Conservation (phyloP, 495 filamentous ascomycete species). For the Penicillium arizonense region DNA sequence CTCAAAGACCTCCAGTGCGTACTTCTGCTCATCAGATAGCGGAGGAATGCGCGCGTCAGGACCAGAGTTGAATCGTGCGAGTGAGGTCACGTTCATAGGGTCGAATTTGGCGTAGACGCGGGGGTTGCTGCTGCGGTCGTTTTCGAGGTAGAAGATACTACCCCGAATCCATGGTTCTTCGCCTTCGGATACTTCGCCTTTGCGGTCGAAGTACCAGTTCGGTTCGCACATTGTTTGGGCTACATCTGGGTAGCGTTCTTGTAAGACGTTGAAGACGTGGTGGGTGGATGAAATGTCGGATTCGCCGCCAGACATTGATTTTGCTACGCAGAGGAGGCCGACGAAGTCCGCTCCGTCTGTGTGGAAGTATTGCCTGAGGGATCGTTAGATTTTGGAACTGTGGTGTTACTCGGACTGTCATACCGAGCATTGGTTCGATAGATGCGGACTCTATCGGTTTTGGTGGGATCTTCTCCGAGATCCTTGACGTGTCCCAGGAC, state of each 20-base stretch:
- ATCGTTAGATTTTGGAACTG: conserved; percentile 1
- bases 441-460: conserved; percentile 82
- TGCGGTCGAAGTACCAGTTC: conserved; percentile 87
- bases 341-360: conserved; percentile 76
- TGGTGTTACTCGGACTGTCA: conserved; percentile 7
- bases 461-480: conserved; percentile 74
- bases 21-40: conserved; percentile 57
- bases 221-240: conserved; percentile 65
- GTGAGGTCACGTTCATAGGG: conserved; percentile 65
- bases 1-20: conserved; percentile 60
- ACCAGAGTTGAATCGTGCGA: conserved; percentile 59
- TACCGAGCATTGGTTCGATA: conserved; percentile 85
- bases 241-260: conserved; percentile 71
- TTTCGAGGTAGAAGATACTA: conserved; percentile 68
- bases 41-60: conserved; percentile 52
- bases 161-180: conserved; percentile 71
- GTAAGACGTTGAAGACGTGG: conserved; percentile 73
- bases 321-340: conserved; percentile 74
- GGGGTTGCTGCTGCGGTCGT: conserved; percentile 32
- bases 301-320: conserved; percentile 74
- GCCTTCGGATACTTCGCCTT: conserved; percentile 70
- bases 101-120: conserved; percentile 55
- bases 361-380: conserved; percentile 68
- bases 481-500: conserved; percentile 91
- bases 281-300: conserved; percentile 75